A percentile compares a stretch with the other conserved stretches of the same genome.
Conservation (phyloP, 768 basidiomycete species). For the Mycena filopes region DNA sequence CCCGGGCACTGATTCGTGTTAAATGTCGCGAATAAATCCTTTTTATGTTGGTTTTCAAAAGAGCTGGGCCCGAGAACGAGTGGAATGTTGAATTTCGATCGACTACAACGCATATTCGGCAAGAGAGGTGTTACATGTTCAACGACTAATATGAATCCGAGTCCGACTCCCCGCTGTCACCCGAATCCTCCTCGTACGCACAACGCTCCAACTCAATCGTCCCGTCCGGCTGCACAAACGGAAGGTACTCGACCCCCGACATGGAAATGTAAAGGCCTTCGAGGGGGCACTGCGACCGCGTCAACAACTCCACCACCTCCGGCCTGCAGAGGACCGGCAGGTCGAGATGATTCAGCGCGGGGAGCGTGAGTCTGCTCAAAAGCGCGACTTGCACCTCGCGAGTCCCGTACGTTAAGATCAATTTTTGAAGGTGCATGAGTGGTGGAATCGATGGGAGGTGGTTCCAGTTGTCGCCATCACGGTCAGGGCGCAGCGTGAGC, state of each 20-base stretch:
- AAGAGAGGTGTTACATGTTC: too few relatives aligned
- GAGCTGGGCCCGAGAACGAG: too few relatives aligned
- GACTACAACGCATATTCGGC: too few relatives aligned
- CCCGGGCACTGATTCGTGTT: too few relatives aligned
- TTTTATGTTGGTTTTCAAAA: too few relatives aligned
- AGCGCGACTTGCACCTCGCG: not conserved
- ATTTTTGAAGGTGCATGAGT: not conserved
- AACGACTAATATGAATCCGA: too few relatives aligned
- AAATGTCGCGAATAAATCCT: too few relatives aligned
- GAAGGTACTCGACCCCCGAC: not conserved
- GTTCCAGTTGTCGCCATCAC: not conserved
- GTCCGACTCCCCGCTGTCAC: too few relatives aligned
- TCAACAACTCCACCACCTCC: not conserved
- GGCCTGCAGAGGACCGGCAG: not conserved
- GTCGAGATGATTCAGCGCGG: not conserved
- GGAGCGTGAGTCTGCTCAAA: not conserved
- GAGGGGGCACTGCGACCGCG: not conserved
- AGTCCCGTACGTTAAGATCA: not conserved
- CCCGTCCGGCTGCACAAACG: not conserved
- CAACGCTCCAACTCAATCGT: not conserved
- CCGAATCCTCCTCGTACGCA: too few relatives aligned
- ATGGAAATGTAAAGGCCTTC: not conserved
- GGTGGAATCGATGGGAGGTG: not conserved
- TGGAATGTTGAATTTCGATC: too few relatives aligned
- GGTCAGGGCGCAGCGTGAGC: not conserved